A percentile compares a stretch with the other conserved stretches of the same genome.
Conservation (phyloP, 768 basidiomycete species). For the Tricholoma bakamatsutake region DNA sequence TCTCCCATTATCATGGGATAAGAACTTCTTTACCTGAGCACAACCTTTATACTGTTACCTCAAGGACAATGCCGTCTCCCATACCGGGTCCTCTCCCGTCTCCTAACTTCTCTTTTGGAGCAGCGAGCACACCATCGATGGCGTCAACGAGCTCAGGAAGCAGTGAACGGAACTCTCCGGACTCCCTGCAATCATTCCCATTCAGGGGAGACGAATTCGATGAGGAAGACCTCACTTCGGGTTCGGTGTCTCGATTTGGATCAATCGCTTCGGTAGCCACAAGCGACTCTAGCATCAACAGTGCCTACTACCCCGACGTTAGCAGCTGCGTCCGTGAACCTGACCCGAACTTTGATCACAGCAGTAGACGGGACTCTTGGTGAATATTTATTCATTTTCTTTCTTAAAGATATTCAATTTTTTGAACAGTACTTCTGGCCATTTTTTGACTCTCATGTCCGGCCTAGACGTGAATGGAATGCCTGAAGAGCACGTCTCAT, state of each 20-base stretch:
- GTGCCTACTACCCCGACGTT: constrained; percentile 43
- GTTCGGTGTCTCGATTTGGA: constrained; percentile 50
- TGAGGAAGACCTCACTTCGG: constrained; percentile 42
- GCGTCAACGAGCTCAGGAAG: constrained; percentile 43
- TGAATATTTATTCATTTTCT: constrained; percentile 20
- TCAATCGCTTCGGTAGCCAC: constrained; percentile 57
- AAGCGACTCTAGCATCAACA: constrained; percentile 52
- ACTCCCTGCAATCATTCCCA: constrained; percentile 39
- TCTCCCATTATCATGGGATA: constrained; percentile 34
- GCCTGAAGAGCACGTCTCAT: constrained; percentile 18
- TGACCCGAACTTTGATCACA: constrained; percentile 13
- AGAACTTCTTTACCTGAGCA: constrained; percentile 48
- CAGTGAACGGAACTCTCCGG: constrained; percentile 52
- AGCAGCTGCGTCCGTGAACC: constrained; percentile 30
- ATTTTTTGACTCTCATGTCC: constrained; percentile 38
- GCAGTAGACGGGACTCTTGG: constrained; percentile 36
- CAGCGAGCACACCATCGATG: constrained; percentile 45
- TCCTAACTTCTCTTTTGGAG: constrained; percentile 60
- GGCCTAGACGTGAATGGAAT: constrained; percentile 33
- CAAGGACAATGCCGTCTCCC: constrained; percentile 38
- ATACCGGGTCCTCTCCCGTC: constrained; percentile 56
- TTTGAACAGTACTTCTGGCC: constrained; percentile 26
- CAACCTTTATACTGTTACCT: constrained; percentile 40
- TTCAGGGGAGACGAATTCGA: constrained; percentile 47
- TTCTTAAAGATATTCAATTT: constrained; percentile 4